Evolutionary conservation across 2,329 filamentous ascomycete species (phyloP), one percentile per base, ranked within the genome.

Genomic region (Arthroderma sp.): DNA sequence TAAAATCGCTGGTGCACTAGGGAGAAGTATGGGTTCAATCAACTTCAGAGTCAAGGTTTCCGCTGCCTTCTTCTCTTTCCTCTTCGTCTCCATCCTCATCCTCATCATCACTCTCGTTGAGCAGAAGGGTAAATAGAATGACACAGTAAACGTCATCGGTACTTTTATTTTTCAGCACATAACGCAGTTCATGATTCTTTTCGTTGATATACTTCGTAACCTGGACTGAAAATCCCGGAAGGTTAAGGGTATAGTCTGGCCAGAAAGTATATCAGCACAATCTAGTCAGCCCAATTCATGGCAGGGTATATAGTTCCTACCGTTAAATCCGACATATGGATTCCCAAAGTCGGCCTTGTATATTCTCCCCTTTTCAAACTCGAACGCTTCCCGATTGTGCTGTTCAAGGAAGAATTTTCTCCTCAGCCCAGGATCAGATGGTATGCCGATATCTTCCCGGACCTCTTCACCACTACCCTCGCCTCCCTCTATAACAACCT

Each of bases 301-400:
- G 6, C 15, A 38, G 28, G 27, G 38, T 22, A 45, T 15, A 6
- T 39, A 36, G 43, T 44, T 57, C 61, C 44, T 52, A 77, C 75
- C 75, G 57, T 80, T 82, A 61, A 96, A 95, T 62, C 94, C 86
- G 38, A 98, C 64, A 63, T 94, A 95, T 1, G 84, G 83, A 61
- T 96, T 96, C 63, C 81, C 94, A 63, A 98, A 96, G 60, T 84
- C 80, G 50, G 71, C 74, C 48, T 70, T 64, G 63, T 83, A 83
- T 46, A 70, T 64, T 50, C 77, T 67, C 0, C 77, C 79, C 41
- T 68, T 67, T 55, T 81, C 76, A 58, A 82, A 83, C 7, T 64
- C 66, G 57, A 81, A 83, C 1, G 62, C 60, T 50, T 71, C 70
- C 51, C 78, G 64, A 46, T 73, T 70, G 22, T 62, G 60, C 54